phyloP scores from a whole-genome alignment of 1,139 yeast genomes.

The Sugiyamaella novakii region DNA sequence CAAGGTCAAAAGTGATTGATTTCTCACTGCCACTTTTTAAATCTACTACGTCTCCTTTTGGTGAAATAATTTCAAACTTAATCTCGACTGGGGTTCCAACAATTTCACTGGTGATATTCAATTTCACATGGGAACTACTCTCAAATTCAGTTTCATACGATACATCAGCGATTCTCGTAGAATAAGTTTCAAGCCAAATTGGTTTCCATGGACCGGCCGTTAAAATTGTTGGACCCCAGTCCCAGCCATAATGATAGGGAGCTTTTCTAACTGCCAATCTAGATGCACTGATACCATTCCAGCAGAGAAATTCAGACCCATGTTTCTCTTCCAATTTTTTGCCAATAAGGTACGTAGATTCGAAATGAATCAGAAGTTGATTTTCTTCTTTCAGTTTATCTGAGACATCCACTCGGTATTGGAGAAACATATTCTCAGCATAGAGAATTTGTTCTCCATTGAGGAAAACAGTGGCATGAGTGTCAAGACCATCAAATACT shows the following conservation, averaged over 20 bases:
- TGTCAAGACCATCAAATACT: slow-evolving; percentile 49
- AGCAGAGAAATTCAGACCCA: slow-evolving; percentile 31
- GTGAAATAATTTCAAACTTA: slow-evolving; percentile 1
- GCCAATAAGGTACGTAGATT: slow-evolving; percentile 37
- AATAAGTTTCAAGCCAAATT: slow-evolving; percentile 41
- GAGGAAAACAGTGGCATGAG: slow-evolving; percentile 46
- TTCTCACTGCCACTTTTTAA: not conserved
- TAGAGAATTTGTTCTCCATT: slow-evolving; percentile 42
- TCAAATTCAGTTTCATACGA: slow-evolving; percentile 30
- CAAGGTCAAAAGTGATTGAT: slow-evolving; percentile 21
- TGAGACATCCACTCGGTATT: slow-evolving; percentile 36
- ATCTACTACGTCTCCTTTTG: not conserved
- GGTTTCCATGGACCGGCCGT: slow-evolving; percentile 54
- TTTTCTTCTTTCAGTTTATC: slow-evolving; percentile 47
- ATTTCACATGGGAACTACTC: not conserved
- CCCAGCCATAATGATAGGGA: slow-evolving; percentile 61
- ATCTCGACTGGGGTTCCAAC: not conserved
- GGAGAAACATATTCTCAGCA: slow-evolving; percentile 48
- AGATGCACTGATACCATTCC: slow-evolving; percentile 46
- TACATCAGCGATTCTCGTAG: slow-evolving; percentile 30
- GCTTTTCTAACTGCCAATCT: slow-evolving; percentile 53
- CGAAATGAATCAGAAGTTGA: slow-evolving; percentile 34
- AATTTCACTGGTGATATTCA: slow-evolving; percentile 5
- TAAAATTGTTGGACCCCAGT: slow-evolving; percentile 56
- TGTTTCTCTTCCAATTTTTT: slow-evolving; percentile 32